phyloP scores from a whole-genome alignment of 2,329 filamentous ascomycete species.

The Ophiostoma fasciatum region DNA sequence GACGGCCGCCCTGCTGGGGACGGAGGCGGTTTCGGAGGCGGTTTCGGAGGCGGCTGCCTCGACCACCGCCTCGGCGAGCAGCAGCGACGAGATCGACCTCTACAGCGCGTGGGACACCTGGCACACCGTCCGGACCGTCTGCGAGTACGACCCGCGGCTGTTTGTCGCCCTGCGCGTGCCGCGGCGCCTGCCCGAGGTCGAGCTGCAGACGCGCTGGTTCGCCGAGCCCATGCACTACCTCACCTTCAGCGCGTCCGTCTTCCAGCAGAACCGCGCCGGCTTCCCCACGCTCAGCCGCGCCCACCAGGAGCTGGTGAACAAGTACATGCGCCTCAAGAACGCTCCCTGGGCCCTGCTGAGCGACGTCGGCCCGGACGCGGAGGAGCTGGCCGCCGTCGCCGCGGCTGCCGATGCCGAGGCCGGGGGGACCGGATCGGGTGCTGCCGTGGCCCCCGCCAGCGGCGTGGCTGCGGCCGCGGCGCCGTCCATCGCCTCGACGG shows the following conservation, averaged over 20 bases:
- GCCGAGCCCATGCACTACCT: constrained; percentile 52
- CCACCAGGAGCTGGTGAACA: constrained; percentile 46
- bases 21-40: too few relatives aligned
- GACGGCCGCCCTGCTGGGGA: constrained; percentile 34
- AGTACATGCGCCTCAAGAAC: constrained; percentile 49
- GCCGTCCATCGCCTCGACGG: constrained; percentile 25
- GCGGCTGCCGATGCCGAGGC: constrained; percentile 11
- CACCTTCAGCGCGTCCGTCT: constrained; percentile 36
- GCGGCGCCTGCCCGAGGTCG: constrained; percentile 40
- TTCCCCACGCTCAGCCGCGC: constrained; percentile 45
- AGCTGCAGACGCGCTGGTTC: constrained; percentile 53
- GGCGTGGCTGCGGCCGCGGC: constrained; percentile 12
- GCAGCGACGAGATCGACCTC: constrained; percentile 42
- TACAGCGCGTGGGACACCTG: constrained; percentile 87
- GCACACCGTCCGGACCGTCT: constrained; percentile 73
- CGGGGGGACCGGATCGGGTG: neutral
- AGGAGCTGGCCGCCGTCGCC: constrained; percentile 14
- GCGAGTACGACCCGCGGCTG: constrained; percentile 70
- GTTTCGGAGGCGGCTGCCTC: constrained; percentile 25
- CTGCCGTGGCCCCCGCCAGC: too few relatives aligned
- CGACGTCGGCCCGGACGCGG: constrained; percentile 37
- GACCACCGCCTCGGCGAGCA: constrained; percentile 21
- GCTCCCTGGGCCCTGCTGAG: constrained; percentile 49
- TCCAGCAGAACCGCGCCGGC: constrained; percentile 45
- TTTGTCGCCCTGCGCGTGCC: constrained; percentile 52